These are phyloP conservation scores for Eucalyptus tenuipes DNA, from an alignment of 345 rosid genomes.

Conservation along the genomic window DNA sequence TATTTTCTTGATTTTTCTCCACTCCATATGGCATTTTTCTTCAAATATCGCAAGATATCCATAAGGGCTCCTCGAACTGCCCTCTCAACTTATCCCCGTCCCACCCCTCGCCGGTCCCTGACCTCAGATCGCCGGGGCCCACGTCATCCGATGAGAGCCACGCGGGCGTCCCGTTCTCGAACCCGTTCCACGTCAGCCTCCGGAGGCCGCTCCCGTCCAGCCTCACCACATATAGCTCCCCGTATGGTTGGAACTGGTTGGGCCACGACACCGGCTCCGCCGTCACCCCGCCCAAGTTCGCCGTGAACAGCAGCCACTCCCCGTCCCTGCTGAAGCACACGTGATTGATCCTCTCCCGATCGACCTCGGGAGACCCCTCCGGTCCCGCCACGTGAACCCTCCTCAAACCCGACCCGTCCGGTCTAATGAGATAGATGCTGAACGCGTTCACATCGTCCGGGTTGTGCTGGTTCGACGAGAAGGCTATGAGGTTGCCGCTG, in stretches of 20 bases:
- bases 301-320: constrained; percentile 59
- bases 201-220: constrained; percentile 55
- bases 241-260: constrained; percentile 86
- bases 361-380: constrained; percentile 35
- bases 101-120: neutral
- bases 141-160: constrained; percentile 31
- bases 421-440: constrained; percentile 51
- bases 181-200: constrained; percentile 85
- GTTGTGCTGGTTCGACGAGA: constrained; percentile 73
- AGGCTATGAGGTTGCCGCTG: constrained; percentile 69
- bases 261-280: constrained; percentile 82
- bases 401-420: constrained; percentile 57
- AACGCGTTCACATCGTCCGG: constrained; percentile 22
- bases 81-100: constrained; percentile 40
- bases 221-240: constrained; percentile 48
- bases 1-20: neutral
- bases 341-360: constrained; percentile 80
- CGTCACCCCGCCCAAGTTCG: constrained; percentile 48
- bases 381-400: constrained; percentile 49
- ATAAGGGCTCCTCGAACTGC: constrained; percentile 52
- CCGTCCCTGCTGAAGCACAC: constrained; percentile 65
- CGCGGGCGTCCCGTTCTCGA: constrained; percentile 81
- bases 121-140: constrained; percentile 11
- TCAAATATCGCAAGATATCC: constrained; percentile 55
- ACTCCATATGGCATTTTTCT: neutral